Percentiles rank a stretch among this genome's conserved stretches.
These are phyloP conservation scores for Capsicum pubescens DNA, from an alignment of 257 asterid genomes.

Conservation along the genomic window DNA sequence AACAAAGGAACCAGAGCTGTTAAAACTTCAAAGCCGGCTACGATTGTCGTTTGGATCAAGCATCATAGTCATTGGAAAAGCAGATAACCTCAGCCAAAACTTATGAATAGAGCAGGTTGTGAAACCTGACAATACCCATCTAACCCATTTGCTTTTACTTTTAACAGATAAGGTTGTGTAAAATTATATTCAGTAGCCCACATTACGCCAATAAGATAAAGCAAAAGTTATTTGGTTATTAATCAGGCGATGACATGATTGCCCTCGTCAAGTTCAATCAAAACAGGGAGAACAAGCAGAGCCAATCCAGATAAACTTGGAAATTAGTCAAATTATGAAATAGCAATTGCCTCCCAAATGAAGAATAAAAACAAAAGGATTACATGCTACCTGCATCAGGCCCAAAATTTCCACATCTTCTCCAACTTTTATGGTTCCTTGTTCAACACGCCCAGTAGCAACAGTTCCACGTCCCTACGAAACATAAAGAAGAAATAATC, in stretches of 20 bases:
- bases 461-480: conserved; percentile 99
- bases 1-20: conserved; percentile 22
- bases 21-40: conserved; percentile 8
- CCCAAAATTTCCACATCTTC: conserved; percentile 97
- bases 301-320: neutral
- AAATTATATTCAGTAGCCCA: conserved; percentile 6
- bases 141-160: neutral
- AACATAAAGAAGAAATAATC: conserved; percentile 14
- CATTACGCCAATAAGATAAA: neutral
- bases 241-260: neutral
- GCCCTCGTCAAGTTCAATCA: neutral
- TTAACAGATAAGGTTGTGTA: neutral
- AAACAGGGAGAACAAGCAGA: conserved; percentile 21
- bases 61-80: neutral
- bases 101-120: neutral
- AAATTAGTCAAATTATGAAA: neutral
- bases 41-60: neutral
- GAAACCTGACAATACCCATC: neutral
- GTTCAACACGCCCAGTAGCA: conserved; percentile 99
- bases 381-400: conserved; percentile 62
- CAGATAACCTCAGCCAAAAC: neutral
- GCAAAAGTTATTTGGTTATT: neutral
- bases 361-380: conserved; percentile 7
- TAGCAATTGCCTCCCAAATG: neutral
- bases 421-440: conserved; percentile 90